phyloP scores from a whole-genome alignment of 169 alveolate species.

The Blepharisma undulans region DNA sequence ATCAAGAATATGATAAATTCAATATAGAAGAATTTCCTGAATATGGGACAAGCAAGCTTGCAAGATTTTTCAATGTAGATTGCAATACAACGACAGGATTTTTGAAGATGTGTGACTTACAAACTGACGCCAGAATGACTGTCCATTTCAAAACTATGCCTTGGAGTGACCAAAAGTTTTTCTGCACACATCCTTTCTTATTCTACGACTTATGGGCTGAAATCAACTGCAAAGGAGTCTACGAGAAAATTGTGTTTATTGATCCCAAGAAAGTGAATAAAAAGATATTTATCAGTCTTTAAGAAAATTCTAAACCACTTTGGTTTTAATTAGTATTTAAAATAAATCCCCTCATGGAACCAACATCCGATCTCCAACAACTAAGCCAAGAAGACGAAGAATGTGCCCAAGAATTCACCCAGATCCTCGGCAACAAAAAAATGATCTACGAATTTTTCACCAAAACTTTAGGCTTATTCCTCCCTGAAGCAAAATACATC shows the following conservation, averaged over 20 bases:
- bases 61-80: conserved; percentile 67
- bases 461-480: background rate
- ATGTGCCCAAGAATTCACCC: background rate
- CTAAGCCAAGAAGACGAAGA: background rate
- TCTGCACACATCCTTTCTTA: conserved; percentile 64
- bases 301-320: background rate
- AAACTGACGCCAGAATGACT: conserved; percentile 67
- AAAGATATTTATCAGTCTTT: conserved; percentile 36
- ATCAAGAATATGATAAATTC: conserved; percentile 38
- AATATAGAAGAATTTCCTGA: conserved; percentile 50
- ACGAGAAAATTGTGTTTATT: conserved; percentile 35
- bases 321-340: background rate
- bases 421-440: background rate
- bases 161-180: conserved; percentile 58
- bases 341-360: background rate
- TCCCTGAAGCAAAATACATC: background rate
- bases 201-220: conserved; percentile 62
- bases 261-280: conserved; percentile 34
- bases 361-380: background rate
- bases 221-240: conserved; percentile 56
- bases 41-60: conserved; percentile 46
- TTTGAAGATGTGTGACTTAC: conserved; percentile 65
- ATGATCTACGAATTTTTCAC: background rate
- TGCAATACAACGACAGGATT: conserved; percentile 69
- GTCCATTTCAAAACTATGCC: conserved; percentile 74